These are phyloP conservation scores for Lachnellula cervina DNA, from an alignment of 2,329 filamentous ascomycete genomes.

Conservation along the genomic window DNA sequence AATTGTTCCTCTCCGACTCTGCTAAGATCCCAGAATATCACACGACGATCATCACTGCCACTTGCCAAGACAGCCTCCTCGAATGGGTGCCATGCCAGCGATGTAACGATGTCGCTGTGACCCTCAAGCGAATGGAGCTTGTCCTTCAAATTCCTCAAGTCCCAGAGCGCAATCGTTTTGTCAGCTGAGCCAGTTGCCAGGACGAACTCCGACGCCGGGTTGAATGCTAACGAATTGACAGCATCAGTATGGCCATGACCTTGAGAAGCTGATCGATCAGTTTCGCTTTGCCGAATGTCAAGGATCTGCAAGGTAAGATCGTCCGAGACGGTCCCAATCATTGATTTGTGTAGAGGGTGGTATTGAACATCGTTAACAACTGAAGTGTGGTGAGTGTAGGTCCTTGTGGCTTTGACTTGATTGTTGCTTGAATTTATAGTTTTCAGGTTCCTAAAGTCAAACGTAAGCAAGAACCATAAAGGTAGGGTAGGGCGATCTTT, in stretches of 20 bases:
- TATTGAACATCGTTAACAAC: conserved; percentile 98
- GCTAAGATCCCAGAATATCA: conserved; percentile 95
- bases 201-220: conserved; percentile 82
- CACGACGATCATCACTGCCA: conserved; percentile 84
- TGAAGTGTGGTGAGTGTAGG: conserved; percentile 81
- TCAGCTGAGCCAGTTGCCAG: conserved; percentile 92
- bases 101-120: conserved; percentile 85
- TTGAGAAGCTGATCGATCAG: conserved; percentile 62
- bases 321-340: conserved; percentile 92
- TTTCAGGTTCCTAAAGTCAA: conserved; percentile 64
- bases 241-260: conserved; percentile 81
- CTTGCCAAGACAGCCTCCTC: conserved; percentile 86
- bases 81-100: conserved; percentile 88
- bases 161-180: conserved; percentile 93
- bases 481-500: conserved; percentile 29
- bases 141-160: conserved; percentile 82
- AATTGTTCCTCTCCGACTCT: conserved; percentile 90
- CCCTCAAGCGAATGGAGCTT: conserved; percentile 88
- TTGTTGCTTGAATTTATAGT: conserved; percentile 66
- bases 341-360: conserved; percentile 76
- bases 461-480: conserved; percentile 1
- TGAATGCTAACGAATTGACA: conserved; percentile 94
- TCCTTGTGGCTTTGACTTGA: conserved; percentile 64
- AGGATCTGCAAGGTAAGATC: conserved; percentile 90
- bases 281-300: conserved; percentile 69